A percentile compares a stretch with the other conserved stretches of the same genome.
Evolutionary conservation across 176 grass and related monocot genomes (phyloP).

Genomic region (Oryza punctata): DNA sequence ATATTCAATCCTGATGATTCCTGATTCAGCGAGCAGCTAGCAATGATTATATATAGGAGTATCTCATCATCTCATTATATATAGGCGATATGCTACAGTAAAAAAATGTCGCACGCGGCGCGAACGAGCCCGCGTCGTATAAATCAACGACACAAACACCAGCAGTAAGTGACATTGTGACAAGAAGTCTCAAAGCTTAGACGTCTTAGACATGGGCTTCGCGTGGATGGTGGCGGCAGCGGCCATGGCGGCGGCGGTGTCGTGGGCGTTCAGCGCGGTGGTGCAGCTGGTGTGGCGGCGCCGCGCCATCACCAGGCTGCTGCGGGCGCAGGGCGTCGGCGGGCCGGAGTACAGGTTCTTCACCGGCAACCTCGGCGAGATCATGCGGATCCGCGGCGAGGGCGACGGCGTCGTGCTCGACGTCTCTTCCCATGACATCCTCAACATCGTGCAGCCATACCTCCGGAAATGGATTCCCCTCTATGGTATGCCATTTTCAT

Average conservation of each 20-base stretch:
- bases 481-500: constrained; percentile 20
- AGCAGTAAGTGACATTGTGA: no score
- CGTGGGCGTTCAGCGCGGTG: constrained; percentile 42
- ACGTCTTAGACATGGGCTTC: background rate
- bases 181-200: no score
- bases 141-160: no score
- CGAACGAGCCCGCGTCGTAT: no score
- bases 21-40: no score
- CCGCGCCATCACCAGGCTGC: background rate
- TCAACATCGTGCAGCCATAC: constrained; percentile 51
- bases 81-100: no score
- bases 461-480: constrained; percentile 46
- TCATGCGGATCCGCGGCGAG: constrained; percentile 40
- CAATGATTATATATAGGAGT: no score
- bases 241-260: background rate
- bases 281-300: constrained; percentile 39
- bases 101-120: no score
- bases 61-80: no score
- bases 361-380: constrained; percentile 46
- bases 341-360: constrained; percentile 50
- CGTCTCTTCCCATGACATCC: constrained; percentile 45
- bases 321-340: constrained; percentile 49
- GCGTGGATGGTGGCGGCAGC: constrained; percentile 22
- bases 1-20: no score
- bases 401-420: constrained; percentile 16